Conservation (phyloP, 306 rosid genomes). For the Cicer pinnatifidum region DNA sequence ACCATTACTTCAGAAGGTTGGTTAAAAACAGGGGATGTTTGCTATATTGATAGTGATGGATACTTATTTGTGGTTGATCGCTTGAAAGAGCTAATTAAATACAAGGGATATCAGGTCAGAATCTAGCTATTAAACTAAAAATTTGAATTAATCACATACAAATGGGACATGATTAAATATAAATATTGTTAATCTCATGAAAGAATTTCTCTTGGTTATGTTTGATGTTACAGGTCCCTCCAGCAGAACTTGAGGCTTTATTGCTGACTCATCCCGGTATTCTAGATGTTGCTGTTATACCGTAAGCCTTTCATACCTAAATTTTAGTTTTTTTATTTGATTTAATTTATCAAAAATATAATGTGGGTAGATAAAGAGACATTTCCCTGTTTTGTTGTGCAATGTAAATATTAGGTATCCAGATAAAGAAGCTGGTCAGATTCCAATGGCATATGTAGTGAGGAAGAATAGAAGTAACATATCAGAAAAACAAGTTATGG, state of each 20-base stretch:
- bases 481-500: slow-evolving; percentile 66
- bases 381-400: not conserved
- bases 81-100: slow-evolving; percentile 88
- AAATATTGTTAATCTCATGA: not conserved
- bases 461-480: slow-evolving; percentile 64
- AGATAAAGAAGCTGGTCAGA: slow-evolving; percentile 85
- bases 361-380: too few species aligned
- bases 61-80: slow-evolving; percentile 85
- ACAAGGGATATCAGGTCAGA: slow-evolving; percentile 87
- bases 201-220: not conserved
- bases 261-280: slow-evolving; percentile 75
- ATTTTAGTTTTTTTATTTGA: not conserved
- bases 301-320: slow-evolving; percentile 54
- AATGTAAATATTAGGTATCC: slow-evolving; percentile 58
- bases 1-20: slow-evolving; percentile 83
- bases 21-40: slow-evolving; percentile 91
- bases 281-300: slow-evolving; percentile 87
- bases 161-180: not conserved
- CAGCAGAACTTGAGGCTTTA: slow-evolving; percentile 93
- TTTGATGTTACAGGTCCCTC: slow-evolving; percentile 67
- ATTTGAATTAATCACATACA: not conserved
- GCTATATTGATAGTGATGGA: slow-evolving; percentile 81
- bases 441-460: slow-evolving; percentile 85
- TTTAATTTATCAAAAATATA: not conserved
- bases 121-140: too few species aligned